Base-by-base conservation (phyloP, 305 asterid genomes). In the Vinca major region DNA sequence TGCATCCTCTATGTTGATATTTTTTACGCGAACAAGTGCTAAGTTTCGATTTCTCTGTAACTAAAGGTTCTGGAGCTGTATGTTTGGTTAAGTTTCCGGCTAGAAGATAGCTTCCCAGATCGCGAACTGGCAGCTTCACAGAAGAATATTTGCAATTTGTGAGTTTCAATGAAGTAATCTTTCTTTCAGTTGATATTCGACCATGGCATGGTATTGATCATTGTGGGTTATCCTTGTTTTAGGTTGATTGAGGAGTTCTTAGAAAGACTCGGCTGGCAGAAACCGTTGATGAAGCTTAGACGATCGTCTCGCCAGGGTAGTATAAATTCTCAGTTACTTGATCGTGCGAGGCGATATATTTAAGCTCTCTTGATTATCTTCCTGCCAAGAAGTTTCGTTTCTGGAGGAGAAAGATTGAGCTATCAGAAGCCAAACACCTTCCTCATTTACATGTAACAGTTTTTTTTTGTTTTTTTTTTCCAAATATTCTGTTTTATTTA, bases 241-340 rank as follows among this genome's bases (percentile, higher is more conserved):
- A 93, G 98, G 97, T 75, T 93, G 78, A 85, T 90, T 17, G 98
- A 90, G 85, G 88, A 86, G 75, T 93, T 93, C 71, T 49, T 93
- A 81, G 96, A 86, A 74, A 63, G 80, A 47, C 75, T 78, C 5
- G 86, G 79, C 53, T 82, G 77, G 88, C 82, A 57, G 71, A 79
- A 64, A 73, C 88, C 95, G 1, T 76, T 44, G 69, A 65, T 70
- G 19, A 63, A 39, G 10, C 13, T 45, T 73, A 80, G 73, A 70
- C 79, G 16, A 63, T 56, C 73, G 43, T 77, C 73, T 49, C 78
- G 72, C 7, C 79, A 33, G 19, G 33, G 55, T 49, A 68, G 33
- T 44, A 57, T 65, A 71, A 65, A 70, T 70, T 81, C 85, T 72
- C 72, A 74, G 55, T 47, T 51, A 3, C 51, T 74, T 36, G 17